Base-by-base conservation (phyloP, 2,329 filamentous ascomycete genomes). In the Keithomyces neogunnii region DNA sequence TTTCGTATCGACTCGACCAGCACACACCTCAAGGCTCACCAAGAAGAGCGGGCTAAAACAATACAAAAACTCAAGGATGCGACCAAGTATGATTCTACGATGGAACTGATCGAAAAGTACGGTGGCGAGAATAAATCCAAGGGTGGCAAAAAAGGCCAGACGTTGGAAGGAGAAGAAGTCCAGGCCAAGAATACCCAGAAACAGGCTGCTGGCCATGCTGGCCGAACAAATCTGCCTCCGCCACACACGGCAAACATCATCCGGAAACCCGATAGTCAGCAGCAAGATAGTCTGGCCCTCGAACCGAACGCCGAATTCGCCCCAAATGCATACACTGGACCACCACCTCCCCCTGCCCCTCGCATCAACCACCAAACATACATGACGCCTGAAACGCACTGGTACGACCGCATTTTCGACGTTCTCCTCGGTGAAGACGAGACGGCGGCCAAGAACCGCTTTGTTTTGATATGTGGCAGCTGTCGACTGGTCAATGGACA, bases 361-460 rank as follows among this genome's bases (percentile, higher is more conserved):
- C 19, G 19, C 52, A 54, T 19, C 19, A 19, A 19, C 19, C 19
- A 19, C 19, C 19, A 19, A 19, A 19, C 19, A 38, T 58, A 51
- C 19, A 55, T 63, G 7, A 52, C 62, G 19, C 56, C 64, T 26
- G 74, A 75, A 52, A 66, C 82, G 13, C 84, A 87, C 63, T 99
- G 93, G 93, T 99, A 97, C 69, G 93, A 99, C 66, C 83, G 92
- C 51, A 84, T 99, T 49, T 75, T 99, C 52, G 93, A 99, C 62
- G 81, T 95, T 0, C 81, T 99, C 30, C 78, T 99, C 0, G 93
- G 93, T 47, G 93, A 99, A 63, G 93, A 99, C 62, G 93, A 99
- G 69, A 95, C 88, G 4, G 84, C 88, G 10, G 82, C 92, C 2
- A 95, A 90, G 72, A 97, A 97, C 67, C 84, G 93, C 19, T 82